A percentile compares a stretch with the other conserved stretches of the same genome.
Evolutionary conservation across 345 rosid genomes (phyloP).

Genomic region (Viola odorata): DNA sequence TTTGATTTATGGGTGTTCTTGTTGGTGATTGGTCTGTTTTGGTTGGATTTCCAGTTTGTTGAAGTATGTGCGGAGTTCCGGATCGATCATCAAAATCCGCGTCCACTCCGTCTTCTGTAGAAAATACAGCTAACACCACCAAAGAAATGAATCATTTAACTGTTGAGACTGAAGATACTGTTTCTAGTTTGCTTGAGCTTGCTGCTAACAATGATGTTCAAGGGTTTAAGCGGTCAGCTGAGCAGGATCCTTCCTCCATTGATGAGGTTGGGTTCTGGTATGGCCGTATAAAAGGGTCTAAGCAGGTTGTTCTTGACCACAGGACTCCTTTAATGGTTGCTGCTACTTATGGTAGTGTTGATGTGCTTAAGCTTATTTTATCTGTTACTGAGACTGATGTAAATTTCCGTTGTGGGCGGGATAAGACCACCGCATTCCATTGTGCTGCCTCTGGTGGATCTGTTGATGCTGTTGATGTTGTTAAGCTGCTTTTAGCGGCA

Average conservation of each 20-base stretch:
- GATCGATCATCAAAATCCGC: constrained; percentile 17
- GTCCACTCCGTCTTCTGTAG: constrained; percentile 7
- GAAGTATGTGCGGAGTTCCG: constrained; percentile 32
- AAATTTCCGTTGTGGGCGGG: constrained; percentile 40
- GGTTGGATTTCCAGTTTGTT: constrained; percentile 12
- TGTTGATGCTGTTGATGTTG: constrained; percentile 35
- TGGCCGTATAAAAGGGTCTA: constrained; percentile 34
- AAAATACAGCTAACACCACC: not conserved
- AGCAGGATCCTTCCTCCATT: constrained; percentile 26
- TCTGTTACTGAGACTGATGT: constrained; percentile 24
- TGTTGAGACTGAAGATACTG: constrained; percentile 28
- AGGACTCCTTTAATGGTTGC: constrained; percentile 72
- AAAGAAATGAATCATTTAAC: constrained; percentile 24
- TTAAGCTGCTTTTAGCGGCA: constrained; percentile 46
- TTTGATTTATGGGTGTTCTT: not conserved
- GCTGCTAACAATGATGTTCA: constrained; percentile 44
- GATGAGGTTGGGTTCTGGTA: constrained; percentile 41
- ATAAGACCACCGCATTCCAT: constrained; percentile 59
- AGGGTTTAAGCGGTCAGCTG: constrained; percentile 24
- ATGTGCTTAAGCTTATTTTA: constrained; percentile 34
- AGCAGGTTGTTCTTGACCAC: constrained; percentile 40
- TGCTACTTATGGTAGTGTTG: constrained; percentile 48
- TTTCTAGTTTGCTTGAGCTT: constrained; percentile 37
- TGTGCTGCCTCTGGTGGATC: constrained; percentile 72
- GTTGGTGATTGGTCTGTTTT: not conserved